Evolutionary conservation across 2,329 filamentous ascomycete genomes (phyloP), one percentile per base, ranked within the genome.

Genomic region (Aspergillus fumigatiaffinis): DNA sequence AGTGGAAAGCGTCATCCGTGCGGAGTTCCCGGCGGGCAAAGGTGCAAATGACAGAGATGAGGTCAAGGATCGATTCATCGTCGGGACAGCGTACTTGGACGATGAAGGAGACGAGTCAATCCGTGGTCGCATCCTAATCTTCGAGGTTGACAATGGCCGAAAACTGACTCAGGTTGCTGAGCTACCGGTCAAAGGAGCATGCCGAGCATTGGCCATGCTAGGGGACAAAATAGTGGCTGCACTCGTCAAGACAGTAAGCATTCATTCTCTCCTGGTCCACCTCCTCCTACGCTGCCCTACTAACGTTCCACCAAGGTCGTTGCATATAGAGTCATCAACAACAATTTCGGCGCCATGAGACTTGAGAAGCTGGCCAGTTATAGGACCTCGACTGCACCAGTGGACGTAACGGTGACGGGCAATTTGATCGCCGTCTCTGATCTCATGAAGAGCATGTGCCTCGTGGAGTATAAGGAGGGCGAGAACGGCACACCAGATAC

Each of bases 361-460:
- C 80, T 97, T 9, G 80, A 82, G 51, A 93, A 90, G 70, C 71
- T 89, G 17, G 89, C 90, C 1, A 85, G 86, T 2, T 96, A 92
- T 72, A 85, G 92, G 12, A 89, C 91, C 1, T 86, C 91, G 2
- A 95, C 92, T 0, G 90, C 90, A 32, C 92, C 94, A 0, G 85
- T 96, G 17, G 90, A 93, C 63, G 73, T 97, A 6, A 86, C 87
- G 9, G 83, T 97, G 14, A 84, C 85, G 1, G 89, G 84, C 1
- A 87, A 88, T 63, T 80, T 84, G 25, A 92, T 99, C 60, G 91
- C 90, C 0, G 87, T 97, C 9, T 90, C 88, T 0, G 94, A 99
- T 69, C 78, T 99, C 49, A 97, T 96, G 90, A 97, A 97, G 76
- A 96, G 91, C 1, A 80, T 96, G 25, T 87, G 89, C 1, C 77